Evolutionary conservation across 2,329 filamentous ascomycete species (phyloP), one percentile per base, ranked within the genome.

Genomic region (Teratosphaeriaceae sp.): DNA sequence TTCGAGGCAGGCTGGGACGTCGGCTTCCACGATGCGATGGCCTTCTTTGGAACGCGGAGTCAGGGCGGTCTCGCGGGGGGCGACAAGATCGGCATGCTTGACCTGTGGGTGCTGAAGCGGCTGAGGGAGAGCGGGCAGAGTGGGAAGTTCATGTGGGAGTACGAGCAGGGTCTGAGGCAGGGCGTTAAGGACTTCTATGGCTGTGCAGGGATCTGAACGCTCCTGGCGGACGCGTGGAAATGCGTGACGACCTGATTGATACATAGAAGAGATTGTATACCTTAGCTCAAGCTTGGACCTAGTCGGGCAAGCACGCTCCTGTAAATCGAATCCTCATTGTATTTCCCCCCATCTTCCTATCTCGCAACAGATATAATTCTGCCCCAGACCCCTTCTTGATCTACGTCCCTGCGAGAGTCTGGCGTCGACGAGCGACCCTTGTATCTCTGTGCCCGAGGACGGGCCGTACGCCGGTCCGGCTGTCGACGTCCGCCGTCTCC

Each of bases 31-130:
- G 78, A 80, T 60, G 75, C 75, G 1, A 48, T 65, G 41, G 55
- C 54, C 0, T 80, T 80, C 55, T 78, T 76, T 46, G 61, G 64
- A 2, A 65, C 65, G 49, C 63, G 66, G 24, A 56, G 57, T 31
- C 55, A 64, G 34, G 55, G 59, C 1, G 51, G 54, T 2, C 43
- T 68, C 15, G 54, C 57, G 3, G 68, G 66, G 1, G 71, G 62
- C 5, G 75, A 79, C 55, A 72, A 65, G 53, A 76, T 80, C 58
- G 76, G 76, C 6, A 73, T 70, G 56, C 47, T 77, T 30, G 76
- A 80, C 45, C 50, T 78, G n/a, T 80, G 78, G 77, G 59, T 72
- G 12, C 60, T 73, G 55, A 79, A 76, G 60, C 67, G 77, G 24
- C 58, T 80, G 30, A 52, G 66, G 23, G 75, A 79, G 49, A 69